These are phyloP conservation scores for Penicillium chermesinum DNA, from an alignment of 495 filamentous ascomycete genomes.

Conservation along the genomic window DNA sequence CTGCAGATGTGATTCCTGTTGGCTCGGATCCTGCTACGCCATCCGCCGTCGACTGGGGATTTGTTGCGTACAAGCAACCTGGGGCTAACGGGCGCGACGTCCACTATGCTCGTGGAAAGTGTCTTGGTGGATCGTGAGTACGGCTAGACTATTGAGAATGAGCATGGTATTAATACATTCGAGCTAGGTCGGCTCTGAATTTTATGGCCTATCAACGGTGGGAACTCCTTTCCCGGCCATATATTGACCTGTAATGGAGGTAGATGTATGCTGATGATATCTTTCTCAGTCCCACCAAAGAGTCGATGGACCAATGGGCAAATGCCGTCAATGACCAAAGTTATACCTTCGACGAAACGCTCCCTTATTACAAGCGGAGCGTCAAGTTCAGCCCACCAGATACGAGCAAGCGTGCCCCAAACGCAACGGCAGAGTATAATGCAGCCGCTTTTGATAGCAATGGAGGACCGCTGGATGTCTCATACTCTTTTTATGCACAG, in stretches of 20 bases:
- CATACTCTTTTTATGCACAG: constrained; percentile 45
- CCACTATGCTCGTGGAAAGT: constrained; percentile 36
- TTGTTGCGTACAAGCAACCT: constrained; percentile 34
- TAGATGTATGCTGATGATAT: neutral
- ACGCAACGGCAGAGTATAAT: constrained; percentile 44
- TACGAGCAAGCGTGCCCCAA: constrained; percentile 22
- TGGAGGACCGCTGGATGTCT: constrained; percentile 45
- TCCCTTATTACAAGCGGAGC: constrained; percentile 52
- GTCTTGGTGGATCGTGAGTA: constrained; percentile 30
- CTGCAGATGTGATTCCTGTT: constrained; percentile 26
- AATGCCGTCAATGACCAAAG: constrained; percentile 49
- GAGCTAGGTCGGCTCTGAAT: constrained; percentile 40
- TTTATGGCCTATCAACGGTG: constrained; percentile 45
- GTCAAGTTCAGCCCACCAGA: constrained; percentile 49
- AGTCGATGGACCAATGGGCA: constrained; percentile 51
- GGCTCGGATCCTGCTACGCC: constrained; percentile 21
- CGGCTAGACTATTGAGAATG: neutral
- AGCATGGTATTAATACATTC: neutral
- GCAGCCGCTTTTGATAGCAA: constrained; percentile 20
- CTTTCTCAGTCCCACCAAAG: constrained; percentile 36
- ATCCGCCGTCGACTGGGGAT: constrained; percentile 47
- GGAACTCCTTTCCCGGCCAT: neutral
- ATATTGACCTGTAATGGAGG: neutral
- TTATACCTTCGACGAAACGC: constrained; percentile 48
- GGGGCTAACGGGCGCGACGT: constrained; percentile 31